phyloP scores from a whole-genome alignment of 306 rosid species.

The Trifolium dubium region DNA sequence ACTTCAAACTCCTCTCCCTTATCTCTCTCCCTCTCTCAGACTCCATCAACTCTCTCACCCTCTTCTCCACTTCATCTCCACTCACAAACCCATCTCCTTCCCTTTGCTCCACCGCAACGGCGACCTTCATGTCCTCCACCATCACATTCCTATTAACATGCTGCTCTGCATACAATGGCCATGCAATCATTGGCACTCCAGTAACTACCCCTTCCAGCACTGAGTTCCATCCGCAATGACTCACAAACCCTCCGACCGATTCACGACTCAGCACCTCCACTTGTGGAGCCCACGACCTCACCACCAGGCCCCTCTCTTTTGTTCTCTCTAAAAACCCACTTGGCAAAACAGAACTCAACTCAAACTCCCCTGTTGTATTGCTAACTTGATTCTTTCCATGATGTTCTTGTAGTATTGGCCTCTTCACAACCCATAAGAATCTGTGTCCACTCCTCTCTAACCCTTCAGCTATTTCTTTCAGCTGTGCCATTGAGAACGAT shows the following conservation, averaged over 20 bases:
- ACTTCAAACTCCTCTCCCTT: conserved; percentile 28
- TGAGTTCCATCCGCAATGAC: conserved; percentile 53
- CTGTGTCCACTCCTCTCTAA: conserved; percentile 43
- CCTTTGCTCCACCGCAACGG: conserved; percentile 39
- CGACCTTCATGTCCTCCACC: conserved; percentile 46
- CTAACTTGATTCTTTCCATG: conserved; percentile 3
- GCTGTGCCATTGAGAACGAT: conserved; percentile 31
- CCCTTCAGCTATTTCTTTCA: conserved; percentile 44
- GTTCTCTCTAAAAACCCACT: conserved; percentile 44
- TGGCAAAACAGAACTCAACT: conserved; percentile 31
- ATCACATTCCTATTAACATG: conserved; percentile 46
- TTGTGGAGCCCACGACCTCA: conserved; percentile 44
- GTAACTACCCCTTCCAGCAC: conserved; percentile 49
- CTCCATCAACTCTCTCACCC: conserved; percentile 39
- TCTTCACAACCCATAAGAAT: conserved; percentile 45
- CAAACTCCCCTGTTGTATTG: background rate
- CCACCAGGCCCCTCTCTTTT: conserved; percentile 39
- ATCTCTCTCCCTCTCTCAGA: conserved; percentile 26
- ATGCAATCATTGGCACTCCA: conserved; percentile 51
- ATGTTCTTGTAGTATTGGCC: background rate
- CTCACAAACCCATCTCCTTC: conserved; percentile 42
- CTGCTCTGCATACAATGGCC: conserved; percentile 49
- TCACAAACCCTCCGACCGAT: conserved; percentile 46
- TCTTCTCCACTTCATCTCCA: conserved; percentile 38
- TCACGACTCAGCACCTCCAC: conserved; percentile 40